Base-by-base conservation (phyloP, 2,329 filamentous ascomycete genomes). In the Cryphonectria parasitica region DNA sequence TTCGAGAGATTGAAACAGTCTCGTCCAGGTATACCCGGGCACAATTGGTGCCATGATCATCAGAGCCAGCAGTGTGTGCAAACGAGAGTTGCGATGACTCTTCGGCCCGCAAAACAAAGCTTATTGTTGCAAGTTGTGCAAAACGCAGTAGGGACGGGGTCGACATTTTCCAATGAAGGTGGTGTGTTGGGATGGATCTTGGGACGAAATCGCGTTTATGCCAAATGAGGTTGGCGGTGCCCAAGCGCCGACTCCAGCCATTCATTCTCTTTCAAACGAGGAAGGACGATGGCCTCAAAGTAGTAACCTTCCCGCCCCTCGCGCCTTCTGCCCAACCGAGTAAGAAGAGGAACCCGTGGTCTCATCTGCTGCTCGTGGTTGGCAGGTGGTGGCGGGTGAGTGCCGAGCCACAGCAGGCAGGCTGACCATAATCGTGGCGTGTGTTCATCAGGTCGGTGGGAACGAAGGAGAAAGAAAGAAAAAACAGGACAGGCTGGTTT, bases 401-500 rank as follows among this genome's bases (percentile, higher is more conserved):
- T 56, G n/a, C 54, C 28, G 28, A 58, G 54, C 25, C 28, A 58
- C 28, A 58, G 4, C 15, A 39, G 58, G 31, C 25, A 61, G 58
- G 34, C 34, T 39, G 58, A n/a, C 19, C 17, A 61, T 39, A 7
- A 25, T 39, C 19, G 58, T 31, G 45, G 34, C 58, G 3, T n/a
- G 31, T 34, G 22, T 11, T 19, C 22, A 6, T 13, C 31, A 36
- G 34, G 58, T 8, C 31, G 34, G 22, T 5, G 31, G 34, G 19
- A 22, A 49, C 8, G 45, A n/a, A 11, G 7, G 19, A 22, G 43
- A 49, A 0, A 22, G 19, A 17, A n/a, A 49, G 3, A 49, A n/a
- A 45, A 67, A 61, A 25, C 62, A 45, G 56, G 66, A 45, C 54
- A 36, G 39, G 56, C 56, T 62, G 54, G 66, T 67, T 62, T 67